Percentiles rank a stretch among this genome's conserved stretches.
phyloP scores from a whole-genome alignment of 2,329 filamentous ascomycete species.

The Didymella sp. region DNA sequence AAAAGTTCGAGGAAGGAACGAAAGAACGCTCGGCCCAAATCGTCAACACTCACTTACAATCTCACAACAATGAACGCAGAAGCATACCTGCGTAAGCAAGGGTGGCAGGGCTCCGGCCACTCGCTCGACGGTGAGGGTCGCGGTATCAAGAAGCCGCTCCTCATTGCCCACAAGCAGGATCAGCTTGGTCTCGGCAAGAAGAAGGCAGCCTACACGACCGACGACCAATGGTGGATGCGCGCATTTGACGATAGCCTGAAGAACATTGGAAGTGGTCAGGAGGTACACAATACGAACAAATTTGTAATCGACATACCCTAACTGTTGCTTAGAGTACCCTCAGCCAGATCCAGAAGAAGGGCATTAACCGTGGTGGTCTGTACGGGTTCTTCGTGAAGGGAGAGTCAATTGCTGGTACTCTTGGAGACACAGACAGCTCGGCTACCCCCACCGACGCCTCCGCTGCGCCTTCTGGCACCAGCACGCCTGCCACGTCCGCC shows the following conservation, averaged over 20 bases:
- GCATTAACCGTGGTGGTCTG: constrained; percentile 62
- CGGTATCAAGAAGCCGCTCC: constrained; percentile 82
- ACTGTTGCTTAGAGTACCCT: constrained; percentile 59
- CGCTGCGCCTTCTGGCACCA: constrained; percentile 25
- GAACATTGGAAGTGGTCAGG: constrained; percentile 56
- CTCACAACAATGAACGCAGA: constrained; percentile 74
- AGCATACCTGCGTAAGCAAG: constrained; percentile 81
- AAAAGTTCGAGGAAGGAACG: constrained; percentile 17
- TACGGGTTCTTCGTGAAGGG: constrained; percentile 88
- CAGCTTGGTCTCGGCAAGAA: constrained; percentile 82
- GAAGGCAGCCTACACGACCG: constrained; percentile 58
- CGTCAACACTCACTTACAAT: constrained; percentile 1
- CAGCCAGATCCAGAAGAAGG: constrained; percentile 56
- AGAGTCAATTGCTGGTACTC: constrained; percentile 75
- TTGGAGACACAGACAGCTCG: constrained; percentile 48
- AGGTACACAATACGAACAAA: constrained; percentile 19
- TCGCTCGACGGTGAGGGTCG: constrained; percentile 79
- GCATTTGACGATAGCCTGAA: constrained; percentile 92
- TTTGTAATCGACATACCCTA: constrained; percentile 30
- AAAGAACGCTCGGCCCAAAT: neutral
- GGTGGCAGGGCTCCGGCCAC: constrained; percentile 89
- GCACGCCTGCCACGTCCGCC: constrained; percentile 41
- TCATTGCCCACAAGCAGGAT: constrained; percentile 83
- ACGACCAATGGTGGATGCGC: constrained; percentile 96
- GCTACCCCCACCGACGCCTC: constrained; percentile 25